Evolutionary conservation across 1,284 basidiomycete genomes (phyloP), one percentile per base, ranked within the genome.

Genomic region (Hypsizygus ulmarius): DNA sequence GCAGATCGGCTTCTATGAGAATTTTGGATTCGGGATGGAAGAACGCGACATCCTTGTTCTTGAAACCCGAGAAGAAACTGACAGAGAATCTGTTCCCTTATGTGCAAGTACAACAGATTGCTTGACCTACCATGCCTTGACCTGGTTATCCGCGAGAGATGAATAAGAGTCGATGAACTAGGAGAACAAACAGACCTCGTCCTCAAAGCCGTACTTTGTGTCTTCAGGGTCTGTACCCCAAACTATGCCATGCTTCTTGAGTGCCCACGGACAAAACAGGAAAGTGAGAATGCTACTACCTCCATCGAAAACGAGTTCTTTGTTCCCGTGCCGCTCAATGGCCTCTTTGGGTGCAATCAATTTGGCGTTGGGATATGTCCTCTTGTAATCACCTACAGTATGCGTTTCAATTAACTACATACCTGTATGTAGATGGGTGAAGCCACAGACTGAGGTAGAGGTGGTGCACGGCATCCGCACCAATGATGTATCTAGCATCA

Each of bases 31-130:
- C 77, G 11, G 74, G 70, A 63, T 98, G 96, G 53, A 90, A 79
- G 65, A 95, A 97, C 0, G 91, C 91, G 12, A 97, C 81, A 54
- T 97, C 96, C 63, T 92, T 84, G 65, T 93, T 95, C 56, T 72
- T 73, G 66, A 88, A 85, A 0, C 91, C 88, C 10, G 88, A 77
- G 60, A 96, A 93, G 64, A 87, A 90, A 60, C 85, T 91, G 60
- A 0, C 11, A 19, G 27, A 35, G n/a, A 34, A 12, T 37, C 1
- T 29, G 40, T 15, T 5, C 6, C 16, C 11, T 12, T n/a, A 10
- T 25, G n/a, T 16, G 16, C 38, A 32, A 25, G 29, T 10, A 29
- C 7, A 34, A n/a, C n/a, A 6, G 7, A 4, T 19, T 18, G 29
- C 16, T n/a, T 28, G 6, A 33, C 67, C 47, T 53, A 83, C 82